Percentiles rank a stretch among this genome's conserved stretches.
These are phyloP conservation scores for Mentha longifolia DNA, from an alignment of 257 asterid genomes.

Conservation along the genomic window DNA sequence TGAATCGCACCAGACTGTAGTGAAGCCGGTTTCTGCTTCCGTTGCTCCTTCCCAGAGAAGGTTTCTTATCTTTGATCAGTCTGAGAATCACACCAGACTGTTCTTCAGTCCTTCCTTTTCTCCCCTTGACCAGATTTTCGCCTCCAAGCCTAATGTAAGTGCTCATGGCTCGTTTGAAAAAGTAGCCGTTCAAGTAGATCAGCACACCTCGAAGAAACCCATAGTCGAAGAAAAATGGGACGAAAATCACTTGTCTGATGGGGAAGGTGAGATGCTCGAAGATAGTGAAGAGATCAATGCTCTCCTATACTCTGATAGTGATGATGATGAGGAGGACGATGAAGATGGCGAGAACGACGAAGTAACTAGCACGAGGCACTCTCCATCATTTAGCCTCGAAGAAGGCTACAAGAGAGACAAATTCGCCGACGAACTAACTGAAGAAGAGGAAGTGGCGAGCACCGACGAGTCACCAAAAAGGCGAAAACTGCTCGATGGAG, in stretches of 20 bases:
- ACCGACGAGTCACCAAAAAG: constrained; percentile 59
- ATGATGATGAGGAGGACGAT: constrained; percentile 35
- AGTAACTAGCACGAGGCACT: constrained; percentile 69
- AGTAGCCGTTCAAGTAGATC: constrained; percentile 33
- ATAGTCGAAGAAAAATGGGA: constrained; percentile 44
- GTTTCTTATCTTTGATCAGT: constrained; percentile 75
- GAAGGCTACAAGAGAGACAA: constrained; percentile 35
- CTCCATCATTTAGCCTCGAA: constrained; percentile 40
- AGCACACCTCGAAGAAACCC: constrained; percentile 34
- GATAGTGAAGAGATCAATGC: constrained; percentile 77
- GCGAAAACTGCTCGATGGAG: constrained; percentile 66
- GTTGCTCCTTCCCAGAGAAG: constrained; percentile 45
- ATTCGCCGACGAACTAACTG: constrained; percentile 30
- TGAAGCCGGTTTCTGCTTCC: constrained; percentile 38
- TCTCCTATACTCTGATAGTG: constrained; percentile 69
- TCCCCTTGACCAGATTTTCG: constrained; percentile 37
- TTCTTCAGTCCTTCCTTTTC: constrained; percentile 51
- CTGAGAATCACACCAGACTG: constrained; percentile 63
- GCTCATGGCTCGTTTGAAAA: constrained; percentile 32
- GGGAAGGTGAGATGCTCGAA: constrained; percentile 62
- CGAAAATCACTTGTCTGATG: constrained; percentile 49
- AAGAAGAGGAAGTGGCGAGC: constrained; percentile 62
- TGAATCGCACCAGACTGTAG: constrained; percentile 30
- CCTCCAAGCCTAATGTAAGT: constrained; percentile 34
- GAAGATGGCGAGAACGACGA: constrained; percentile 59